phyloP scores from a whole-genome alignment of 306 rosid species.

The Nissolia schottii region DNA sequence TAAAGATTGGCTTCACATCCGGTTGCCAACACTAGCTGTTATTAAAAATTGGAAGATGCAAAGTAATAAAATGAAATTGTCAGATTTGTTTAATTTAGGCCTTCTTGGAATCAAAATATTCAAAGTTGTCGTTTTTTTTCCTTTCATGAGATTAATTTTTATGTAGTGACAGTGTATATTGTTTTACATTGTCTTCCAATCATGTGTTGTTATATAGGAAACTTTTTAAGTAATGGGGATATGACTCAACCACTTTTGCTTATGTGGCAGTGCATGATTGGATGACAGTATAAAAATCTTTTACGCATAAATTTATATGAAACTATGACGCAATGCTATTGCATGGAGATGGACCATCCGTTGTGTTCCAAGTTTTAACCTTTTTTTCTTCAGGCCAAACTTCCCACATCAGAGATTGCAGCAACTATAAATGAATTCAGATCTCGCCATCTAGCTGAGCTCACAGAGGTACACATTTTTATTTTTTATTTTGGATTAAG shows the following conservation, averaged over 20 bases:
- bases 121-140: not conserved
- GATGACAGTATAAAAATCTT: too few relatives aligned
- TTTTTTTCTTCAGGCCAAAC: conserved; percentile 66
- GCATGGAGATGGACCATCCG: conserved; percentile 6
- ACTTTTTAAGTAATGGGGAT: too few relatives aligned
- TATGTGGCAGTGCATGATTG: too few relatives aligned
- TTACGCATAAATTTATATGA: too few relatives aligned
- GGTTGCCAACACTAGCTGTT: conserved; percentile 4
- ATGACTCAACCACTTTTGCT: too few relatives aligned
- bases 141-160: too few relatives aligned
- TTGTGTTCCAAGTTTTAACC: conserved; percentile 12
- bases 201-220: too few relatives aligned
- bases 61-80: not conserved
- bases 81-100: not conserved
- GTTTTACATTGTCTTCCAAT: too few relatives aligned
- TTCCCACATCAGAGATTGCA: conserved; percentile 90
- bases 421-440: conserved; percentile 90
- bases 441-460: conserved; percentile 94
- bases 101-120: not conserved
- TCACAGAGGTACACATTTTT: conserved; percentile 81
- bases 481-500: too few relatives aligned
- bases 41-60: not conserved
- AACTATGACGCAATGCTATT: not conserved
- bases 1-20: not conserved
- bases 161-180: too few relatives aligned